A percentile compares a stretch with the other conserved stretches of the same genome.
phyloP scores from a whole-genome alignment of 2,329 filamentous ascomycete genomes.

The Alternaria longipes region DNA sequence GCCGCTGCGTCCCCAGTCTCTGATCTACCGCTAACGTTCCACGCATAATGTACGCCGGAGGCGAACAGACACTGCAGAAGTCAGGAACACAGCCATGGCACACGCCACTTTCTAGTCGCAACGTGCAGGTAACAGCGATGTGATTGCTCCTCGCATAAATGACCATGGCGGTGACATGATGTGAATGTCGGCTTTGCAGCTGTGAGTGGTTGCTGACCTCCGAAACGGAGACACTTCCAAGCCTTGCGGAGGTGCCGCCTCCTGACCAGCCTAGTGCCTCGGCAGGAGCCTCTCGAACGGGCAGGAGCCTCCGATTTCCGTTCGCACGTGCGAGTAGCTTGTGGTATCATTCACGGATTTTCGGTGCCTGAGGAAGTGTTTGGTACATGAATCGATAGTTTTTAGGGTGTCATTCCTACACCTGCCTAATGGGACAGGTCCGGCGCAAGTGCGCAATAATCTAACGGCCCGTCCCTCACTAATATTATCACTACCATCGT shows the following conservation, averaged over 20 bases:
- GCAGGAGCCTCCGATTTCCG: slow-evolving; percentile 23
- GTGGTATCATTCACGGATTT: slow-evolving; percentile 22
- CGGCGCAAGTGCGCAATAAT: background rate
- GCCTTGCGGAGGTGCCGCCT: slow-evolving; percentile 10
- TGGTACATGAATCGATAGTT: background rate
- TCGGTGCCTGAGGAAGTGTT: background rate
- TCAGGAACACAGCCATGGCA: slow-evolving; percentile 14
- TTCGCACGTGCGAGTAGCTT: slow-evolving; percentile 28
- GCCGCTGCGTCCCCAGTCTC: background rate
- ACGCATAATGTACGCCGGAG: slow-evolving; percentile 12
- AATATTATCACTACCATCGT: background rate
- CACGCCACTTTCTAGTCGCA: slow-evolving; percentile 9
- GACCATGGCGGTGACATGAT: slow-evolving; percentile 13
- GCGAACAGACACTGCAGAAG: background rate
- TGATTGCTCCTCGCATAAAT: slow-evolving; percentile 43
- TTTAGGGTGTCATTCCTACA: background rate
- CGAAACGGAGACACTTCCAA: slow-evolving; percentile 25
- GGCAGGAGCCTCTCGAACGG: slow-evolving; percentile 30
- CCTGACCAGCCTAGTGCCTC: slow-evolving; percentile 23
- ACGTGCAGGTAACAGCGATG: slow-evolving; percentile 30
- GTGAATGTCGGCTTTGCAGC: slow-evolving; percentile 26
- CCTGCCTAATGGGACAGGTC: slow-evolving; percentile 11
- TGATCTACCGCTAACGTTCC: slow-evolving; percentile 1
- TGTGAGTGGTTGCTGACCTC: slow-evolving; percentile 37
- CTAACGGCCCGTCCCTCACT: slow-evolving; percentile 11